Base-by-base conservation (phyloP, 768 basidiomycete species). In the Lactifluus volemus region DNA sequence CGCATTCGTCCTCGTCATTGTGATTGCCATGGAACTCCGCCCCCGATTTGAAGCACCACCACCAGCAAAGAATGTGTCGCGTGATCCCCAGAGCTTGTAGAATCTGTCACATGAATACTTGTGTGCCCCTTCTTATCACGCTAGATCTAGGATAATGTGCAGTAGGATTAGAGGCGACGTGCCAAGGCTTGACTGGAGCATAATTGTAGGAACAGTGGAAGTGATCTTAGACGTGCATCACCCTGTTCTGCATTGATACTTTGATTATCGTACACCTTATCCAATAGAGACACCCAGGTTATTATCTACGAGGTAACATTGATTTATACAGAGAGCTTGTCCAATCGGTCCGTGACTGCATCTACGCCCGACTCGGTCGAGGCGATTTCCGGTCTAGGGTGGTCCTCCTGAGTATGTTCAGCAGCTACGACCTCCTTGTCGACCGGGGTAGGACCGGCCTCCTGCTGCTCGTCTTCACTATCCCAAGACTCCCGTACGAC, bases 401-500 rank as follows among this genome's bases (percentile, higher is more conserved):
- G 32, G 36, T 38, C 61, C 9, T 36, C 57, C 30, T 68, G 60
- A 7, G 67, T 62, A 45, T 66, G 61, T 53, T 61, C 36, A 0
- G 34, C 15, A 21, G 42, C 34, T 12, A 10, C 19, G 14, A 47
- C 47, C 30, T 36, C 59, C 17, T 58, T 53, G 39, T 51, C 45
- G 10, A 6, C 49, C 3, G 59, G 44, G 19, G 66, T 56, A 30
- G 70, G 53, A 21, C 67, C 64, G 8, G 65, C 64, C 19, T 67
- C 77, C 32, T 9, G 6, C 6, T 71, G 78, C 4, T 82, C 85
- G 11, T 84, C 86, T 7, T 88, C 86, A 52, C 86, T 87, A 42
- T 90, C 89, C 83, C 89, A 92, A 61, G 78, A 83, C 63, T 91
- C 88, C 58, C 81, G 83, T n/a, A 92, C 84, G 48, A 65, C 70